phyloP scores from a whole-genome alignment of 768 basidiomycete species.

The Tylopilus felleus region DNA sequence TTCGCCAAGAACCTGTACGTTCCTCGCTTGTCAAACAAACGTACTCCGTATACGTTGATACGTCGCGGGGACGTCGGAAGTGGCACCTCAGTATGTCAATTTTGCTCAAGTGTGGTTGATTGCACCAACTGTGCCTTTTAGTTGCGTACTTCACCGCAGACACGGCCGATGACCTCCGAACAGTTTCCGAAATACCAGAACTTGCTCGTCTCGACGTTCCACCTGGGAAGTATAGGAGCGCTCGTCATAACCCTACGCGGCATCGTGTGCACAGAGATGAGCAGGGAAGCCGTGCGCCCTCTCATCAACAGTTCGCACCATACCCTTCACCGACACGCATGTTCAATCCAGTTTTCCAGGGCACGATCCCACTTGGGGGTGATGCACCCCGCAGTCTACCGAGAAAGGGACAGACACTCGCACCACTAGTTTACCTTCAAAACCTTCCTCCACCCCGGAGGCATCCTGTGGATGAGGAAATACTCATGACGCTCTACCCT shows the following conservation, averaged over 20 bases:
- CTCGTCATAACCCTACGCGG: slow-evolving; percentile 51
- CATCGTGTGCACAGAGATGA: slow-evolving; percentile 33
- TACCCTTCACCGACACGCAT: slow-evolving; percentile 30
- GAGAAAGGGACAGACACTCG: slow-evolving; percentile 38
- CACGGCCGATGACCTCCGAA: slow-evolving; percentile 51
- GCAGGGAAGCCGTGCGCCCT: slow-evolving; percentile 12
- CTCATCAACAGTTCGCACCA: slow-evolving; percentile 29
- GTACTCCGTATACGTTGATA: slow-evolving; percentile 75
- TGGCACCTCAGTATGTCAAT: slow-evolving; percentile 72
- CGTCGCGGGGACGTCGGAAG: slow-evolving; percentile 61
- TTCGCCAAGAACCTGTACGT: slow-evolving; percentile 31
- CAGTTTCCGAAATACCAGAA: slow-evolving; percentile 56
- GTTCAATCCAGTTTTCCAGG: slow-evolving; percentile 9
- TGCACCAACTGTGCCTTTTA: slow-evolving; percentile 26
- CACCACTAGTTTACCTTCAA: slow-evolving; percentile 63
- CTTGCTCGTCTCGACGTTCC: slow-evolving; percentile 57
- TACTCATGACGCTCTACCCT: slow-evolving; percentile 56
- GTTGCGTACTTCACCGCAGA: slow-evolving; percentile 78
- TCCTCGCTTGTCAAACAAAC: slow-evolving; percentile 73
- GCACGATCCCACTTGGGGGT: background rate
- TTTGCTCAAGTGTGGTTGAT: slow-evolving; percentile 1
- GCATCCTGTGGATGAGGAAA: slow-evolving; percentile 69
- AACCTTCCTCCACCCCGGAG: slow-evolving; percentile 57
- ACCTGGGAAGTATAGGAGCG: slow-evolving; percentile 59
- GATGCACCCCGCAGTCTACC: background rate